phyloP scores from a whole-genome alignment of 176 grass and related monocot genomes.

The Cenchrus purpureus region DNA sequence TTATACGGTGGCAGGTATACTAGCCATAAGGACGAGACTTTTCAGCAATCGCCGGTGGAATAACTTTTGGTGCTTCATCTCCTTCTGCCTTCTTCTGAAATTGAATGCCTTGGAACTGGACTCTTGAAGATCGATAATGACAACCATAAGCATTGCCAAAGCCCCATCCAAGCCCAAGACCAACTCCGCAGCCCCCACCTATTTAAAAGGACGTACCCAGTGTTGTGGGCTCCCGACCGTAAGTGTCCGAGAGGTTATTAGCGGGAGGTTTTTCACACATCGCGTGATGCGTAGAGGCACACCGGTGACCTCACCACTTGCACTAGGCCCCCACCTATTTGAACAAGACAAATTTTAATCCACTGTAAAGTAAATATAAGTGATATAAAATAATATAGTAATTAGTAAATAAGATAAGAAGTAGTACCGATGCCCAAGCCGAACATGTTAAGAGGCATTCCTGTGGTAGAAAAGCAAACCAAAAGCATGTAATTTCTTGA shows the following conservation, averaged over 20 bases:
- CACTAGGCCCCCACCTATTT: no score
- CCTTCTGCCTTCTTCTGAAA: constrained; percentile 61
- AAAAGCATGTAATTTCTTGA: constrained; percentile 30
- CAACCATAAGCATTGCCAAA: constrained; percentile 91
- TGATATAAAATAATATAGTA: neutral
- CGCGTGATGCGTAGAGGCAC: no score
- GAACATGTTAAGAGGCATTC: constrained; percentile 85
- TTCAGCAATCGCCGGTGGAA: constrained; percentile 45
- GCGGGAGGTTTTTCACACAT: no score
- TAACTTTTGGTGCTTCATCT: constrained; percentile 44
- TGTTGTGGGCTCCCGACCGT: no score
- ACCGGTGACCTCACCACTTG: no score
- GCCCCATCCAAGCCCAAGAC: constrained; percentile 90
- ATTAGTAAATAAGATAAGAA: constrained; percentile 35
- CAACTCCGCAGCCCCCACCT: constrained; percentile 90
- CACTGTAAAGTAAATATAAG: constrained; percentile 3
- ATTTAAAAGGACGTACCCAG: neutral
- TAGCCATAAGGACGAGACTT: constrained; percentile 59
- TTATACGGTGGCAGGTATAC: neutral
- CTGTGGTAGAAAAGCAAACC: constrained; percentile 56
- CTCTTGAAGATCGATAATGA: constrained; percentile 83
- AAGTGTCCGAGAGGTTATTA: no score
- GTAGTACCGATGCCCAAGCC: constrained; percentile 85
- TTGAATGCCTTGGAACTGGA: constrained; percentile 86
- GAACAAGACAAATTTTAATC: constrained; percentile 35